Evolutionary conservation across 2,329 filamentous ascomycete species (phyloP).

Genomic region (Malbranchea zuffiana): DNA sequence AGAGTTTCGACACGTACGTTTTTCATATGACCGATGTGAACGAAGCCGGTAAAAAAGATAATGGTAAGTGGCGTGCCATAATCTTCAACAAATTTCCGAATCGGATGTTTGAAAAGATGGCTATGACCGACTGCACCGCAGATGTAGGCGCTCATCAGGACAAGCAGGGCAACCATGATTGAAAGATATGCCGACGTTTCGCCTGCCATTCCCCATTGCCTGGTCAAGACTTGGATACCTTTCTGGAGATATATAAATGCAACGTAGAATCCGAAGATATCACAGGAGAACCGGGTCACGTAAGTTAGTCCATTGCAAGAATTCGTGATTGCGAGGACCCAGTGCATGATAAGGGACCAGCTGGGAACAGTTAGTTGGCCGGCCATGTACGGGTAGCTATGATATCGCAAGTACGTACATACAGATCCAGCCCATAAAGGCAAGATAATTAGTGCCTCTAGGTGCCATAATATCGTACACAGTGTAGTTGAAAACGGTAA

Average conservation of each 20-base stretch:
- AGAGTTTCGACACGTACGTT: slow-evolving; percentile 57
- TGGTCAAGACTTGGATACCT: slow-evolving; percentile 71
- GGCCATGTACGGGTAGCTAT: no score
- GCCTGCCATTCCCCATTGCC: slow-evolving; percentile 52
- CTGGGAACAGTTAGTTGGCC: slow-evolving; percentile 32
- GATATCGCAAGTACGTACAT: slow-evolving; percentile 41
- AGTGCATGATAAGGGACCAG: slow-evolving; percentile 77
- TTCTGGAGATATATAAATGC: slow-evolving; percentile 88
- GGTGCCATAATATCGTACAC: slow-evolving; percentile 79
- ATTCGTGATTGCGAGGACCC: slow-evolving; percentile 72
- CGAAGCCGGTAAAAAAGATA: slow-evolving; percentile 82
- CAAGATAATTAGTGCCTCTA: slow-evolving; percentile 67
- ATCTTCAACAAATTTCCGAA: slow-evolving; percentile 77
- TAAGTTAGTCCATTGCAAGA: slow-evolving; percentile 81
- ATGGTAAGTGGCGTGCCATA: slow-evolving; percentile 76
- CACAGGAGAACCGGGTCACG: slow-evolving; percentile 82
- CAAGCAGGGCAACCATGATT: slow-evolving; percentile 62
- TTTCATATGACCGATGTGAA: slow-evolving; percentile 75
- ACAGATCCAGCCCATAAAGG: slow-evolving; percentile 87
- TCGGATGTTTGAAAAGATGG: slow-evolving; percentile 59
- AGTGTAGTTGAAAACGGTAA: slow-evolving; percentile 90
- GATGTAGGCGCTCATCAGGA: slow-evolving; percentile 64
- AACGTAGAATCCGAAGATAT: slow-evolving; percentile 90
- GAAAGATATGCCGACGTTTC: slow-evolving; percentile 63
- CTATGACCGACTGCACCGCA: slow-evolving; percentile 62